These are phyloP conservation scores for Coniosporium apollinis DNA, from an alignment of 495 filamentous ascomycete genomes.

Conservation along the genomic window DNA sequence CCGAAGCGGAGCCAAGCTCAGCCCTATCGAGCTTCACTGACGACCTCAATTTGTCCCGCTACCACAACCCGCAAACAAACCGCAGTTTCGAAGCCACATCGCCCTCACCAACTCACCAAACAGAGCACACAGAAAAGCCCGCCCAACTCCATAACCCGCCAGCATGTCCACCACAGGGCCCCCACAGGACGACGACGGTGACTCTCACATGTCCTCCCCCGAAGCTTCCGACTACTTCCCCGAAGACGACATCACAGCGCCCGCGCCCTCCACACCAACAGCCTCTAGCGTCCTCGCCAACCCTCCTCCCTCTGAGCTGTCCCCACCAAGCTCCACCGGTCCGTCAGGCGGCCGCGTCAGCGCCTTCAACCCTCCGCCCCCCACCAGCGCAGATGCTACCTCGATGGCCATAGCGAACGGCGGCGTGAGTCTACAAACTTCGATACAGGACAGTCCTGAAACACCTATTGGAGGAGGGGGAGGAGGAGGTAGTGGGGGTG, in stretches of 20 bases:
- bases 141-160: slow-evolving; percentile 5
- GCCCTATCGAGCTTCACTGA: too few species aligned
- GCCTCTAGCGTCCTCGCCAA: too few species aligned
- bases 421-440: too few species aligned
- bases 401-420: slow-evolving; percentile 10
- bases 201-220: slow-evolving; percentile 39
- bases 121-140: too few species aligned
- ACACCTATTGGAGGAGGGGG: too few species aligned
- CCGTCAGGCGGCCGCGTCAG: slow-evolving; percentile 23
- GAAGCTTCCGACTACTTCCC: slow-evolving; percentile 28
- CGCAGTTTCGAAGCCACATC: too few species aligned
- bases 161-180: neutral
- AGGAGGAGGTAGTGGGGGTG: too few species aligned
- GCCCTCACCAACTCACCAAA: too few species aligned
- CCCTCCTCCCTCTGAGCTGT: slow-evolving; percentile 28
- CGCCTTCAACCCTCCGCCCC: slow-evolving; percentile 5
- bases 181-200: slow-evolving; percentile 31
- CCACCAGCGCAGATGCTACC: slow-evolving; percentile 12
- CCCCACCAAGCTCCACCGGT: slow-evolving; percentile 38
- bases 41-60: too few species aligned
- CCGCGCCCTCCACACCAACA: slow-evolving; percentile 4
- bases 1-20: too few species aligned
- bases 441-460: too few species aligned
- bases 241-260: slow-evolving; percentile 10
- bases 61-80: too few species aligned